These are phyloP conservation scores for Erodium moschatum DNA, from an alignment of 441 rosid genomes.

Conservation along the genomic window DNA sequence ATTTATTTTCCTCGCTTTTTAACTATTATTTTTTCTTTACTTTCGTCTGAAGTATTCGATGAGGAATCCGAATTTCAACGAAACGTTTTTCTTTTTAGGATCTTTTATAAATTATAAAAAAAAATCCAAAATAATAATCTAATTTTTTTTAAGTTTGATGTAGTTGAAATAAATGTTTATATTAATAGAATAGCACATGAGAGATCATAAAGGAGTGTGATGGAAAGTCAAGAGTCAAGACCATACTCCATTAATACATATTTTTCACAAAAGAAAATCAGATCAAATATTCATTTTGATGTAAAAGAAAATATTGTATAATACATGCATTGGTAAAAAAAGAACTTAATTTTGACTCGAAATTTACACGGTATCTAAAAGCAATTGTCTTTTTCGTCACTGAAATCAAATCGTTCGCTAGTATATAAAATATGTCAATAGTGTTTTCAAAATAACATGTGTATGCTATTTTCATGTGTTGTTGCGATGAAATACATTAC, in stretches of 20 bases:
- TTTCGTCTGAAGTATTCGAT: not conserved
- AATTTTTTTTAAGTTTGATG: not conserved
- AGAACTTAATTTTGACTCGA: too few species aligned
- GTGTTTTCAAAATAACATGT: not conserved
- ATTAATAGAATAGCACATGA: not conserved
- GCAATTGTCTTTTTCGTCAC: too few species aligned
- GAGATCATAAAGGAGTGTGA: not conserved
- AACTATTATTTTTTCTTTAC: not conserved
- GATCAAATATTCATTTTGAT: too few species aligned
- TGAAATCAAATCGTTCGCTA: too few species aligned
- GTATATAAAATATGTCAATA: not conserved
- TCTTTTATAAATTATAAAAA: not conserved
- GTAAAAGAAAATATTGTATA: not conserved
- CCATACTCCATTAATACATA: too few species aligned
- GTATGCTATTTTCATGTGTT: not conserved
- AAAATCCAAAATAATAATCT: not conserved
- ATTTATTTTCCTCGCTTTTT: not conserved
- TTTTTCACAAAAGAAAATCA: too few species aligned
- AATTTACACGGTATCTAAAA: too few species aligned
- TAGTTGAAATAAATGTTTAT: too few species aligned
- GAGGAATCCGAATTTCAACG: not conserved
- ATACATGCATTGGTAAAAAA: not conserved
- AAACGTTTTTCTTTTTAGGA: not conserved
- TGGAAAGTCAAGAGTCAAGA: too few species aligned
- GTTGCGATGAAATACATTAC: not conserved